Conservation (phyloP, 2,329 filamentous ascomycete genomes). For the Paraphoma chrysanthemicola region DNA sequence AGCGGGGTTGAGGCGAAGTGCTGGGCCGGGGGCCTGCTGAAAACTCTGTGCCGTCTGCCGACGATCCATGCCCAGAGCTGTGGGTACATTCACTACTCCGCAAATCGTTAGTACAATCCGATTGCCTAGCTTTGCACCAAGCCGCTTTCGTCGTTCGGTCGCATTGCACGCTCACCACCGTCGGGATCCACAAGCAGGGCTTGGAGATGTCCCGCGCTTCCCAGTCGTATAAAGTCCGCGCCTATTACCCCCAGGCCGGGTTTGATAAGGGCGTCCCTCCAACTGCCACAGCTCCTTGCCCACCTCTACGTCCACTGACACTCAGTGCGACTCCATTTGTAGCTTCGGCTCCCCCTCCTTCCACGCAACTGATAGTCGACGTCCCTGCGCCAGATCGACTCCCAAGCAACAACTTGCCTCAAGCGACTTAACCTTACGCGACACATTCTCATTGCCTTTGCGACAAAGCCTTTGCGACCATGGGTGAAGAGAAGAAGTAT, state of each 20-base stretch:
- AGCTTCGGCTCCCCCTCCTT: constrained; percentile 24
- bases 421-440: constrained; percentile 20
- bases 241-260: constrained; percentile 11
- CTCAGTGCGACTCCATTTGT: constrained; percentile 29
- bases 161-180: constrained; percentile 30
- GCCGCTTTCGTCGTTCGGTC: constrained; percentile 16
- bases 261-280: constrained; percentile 22
- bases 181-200: constrained; percentile 29
- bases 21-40: constrained; percentile 21
- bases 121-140: constrained; percentile 19
- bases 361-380: constrained; percentile 20
- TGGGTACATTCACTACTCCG: constrained; percentile 20
- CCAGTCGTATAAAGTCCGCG: constrained; percentile 36
- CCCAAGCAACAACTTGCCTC: constrained; percentile 20
- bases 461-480: constrained; percentile 32
- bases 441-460: constrained; percentile 23
- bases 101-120: constrained; percentile 24
- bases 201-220: constrained; percentile 26
- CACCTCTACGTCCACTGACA: constrained; percentile 25
- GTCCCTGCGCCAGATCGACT: constrained; percentile 11
- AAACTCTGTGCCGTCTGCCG: constrained; percentile 39
- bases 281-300: constrained; percentile 15
- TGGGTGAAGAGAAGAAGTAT: constrained; percentile 42
- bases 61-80: constrained; percentile 32
- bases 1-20: constrained; percentile 29